Percentiles rank a stretch among this genome's conserved stretches.
Evolutionary conservation across 1,284 basidiomycete genomes (phyloP).

Genomic region (Ganoderma meredithae): DNA sequence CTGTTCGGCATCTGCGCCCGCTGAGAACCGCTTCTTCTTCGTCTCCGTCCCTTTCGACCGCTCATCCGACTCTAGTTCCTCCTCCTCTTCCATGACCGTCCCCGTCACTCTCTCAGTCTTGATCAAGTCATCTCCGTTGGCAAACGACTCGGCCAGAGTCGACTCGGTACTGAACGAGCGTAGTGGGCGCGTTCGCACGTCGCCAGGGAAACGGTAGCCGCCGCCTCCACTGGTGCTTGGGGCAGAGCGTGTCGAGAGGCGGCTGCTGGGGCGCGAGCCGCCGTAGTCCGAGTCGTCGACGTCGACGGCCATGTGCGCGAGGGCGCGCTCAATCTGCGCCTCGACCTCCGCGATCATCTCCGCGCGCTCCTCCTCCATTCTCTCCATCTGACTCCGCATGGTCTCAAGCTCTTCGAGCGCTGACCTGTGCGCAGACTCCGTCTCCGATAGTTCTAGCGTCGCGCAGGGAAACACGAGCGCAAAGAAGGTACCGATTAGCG

Average conservation of each 20-base stretch:
- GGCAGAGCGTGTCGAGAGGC: constrained; percentile 48
- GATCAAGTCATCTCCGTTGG: constrained; percentile 34
- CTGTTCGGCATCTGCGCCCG: constrained; percentile 60
- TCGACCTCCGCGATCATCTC: constrained; percentile 90
- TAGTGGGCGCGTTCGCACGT: constrained; percentile 50
- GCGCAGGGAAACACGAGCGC: constrained; percentile 2
- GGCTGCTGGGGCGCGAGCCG: constrained; percentile 55
- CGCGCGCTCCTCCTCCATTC: constrained; percentile 83
- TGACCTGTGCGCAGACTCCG: constrained; percentile 76
- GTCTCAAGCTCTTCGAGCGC: constrained; percentile 72
- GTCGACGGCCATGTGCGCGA: constrained; percentile 79
- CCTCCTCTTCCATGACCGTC: constrained; percentile 54
- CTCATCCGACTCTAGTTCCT: constrained; percentile 47
- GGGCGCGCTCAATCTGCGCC: constrained; percentile 84
- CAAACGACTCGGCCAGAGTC: constrained; percentile 73
- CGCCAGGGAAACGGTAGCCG: constrained; percentile 59
- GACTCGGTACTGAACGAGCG: constrained; percentile 79
- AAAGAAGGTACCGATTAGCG: constrained; percentile 25
- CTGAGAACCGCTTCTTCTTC: constrained; percentile 80
- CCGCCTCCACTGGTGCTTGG: constrained; percentile 47
- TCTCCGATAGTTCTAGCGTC: constrained; percentile 68
- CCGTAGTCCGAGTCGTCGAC: constrained; percentile 74
- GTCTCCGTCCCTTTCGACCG: constrained; percentile 46
- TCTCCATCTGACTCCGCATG: constrained; percentile 82
- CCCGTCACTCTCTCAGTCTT: constrained; percentile 54